Base-by-base conservation (phyloP, 2,329 filamentous ascomycete species). In the Colletotrichum gloeosporioides region DNA sequence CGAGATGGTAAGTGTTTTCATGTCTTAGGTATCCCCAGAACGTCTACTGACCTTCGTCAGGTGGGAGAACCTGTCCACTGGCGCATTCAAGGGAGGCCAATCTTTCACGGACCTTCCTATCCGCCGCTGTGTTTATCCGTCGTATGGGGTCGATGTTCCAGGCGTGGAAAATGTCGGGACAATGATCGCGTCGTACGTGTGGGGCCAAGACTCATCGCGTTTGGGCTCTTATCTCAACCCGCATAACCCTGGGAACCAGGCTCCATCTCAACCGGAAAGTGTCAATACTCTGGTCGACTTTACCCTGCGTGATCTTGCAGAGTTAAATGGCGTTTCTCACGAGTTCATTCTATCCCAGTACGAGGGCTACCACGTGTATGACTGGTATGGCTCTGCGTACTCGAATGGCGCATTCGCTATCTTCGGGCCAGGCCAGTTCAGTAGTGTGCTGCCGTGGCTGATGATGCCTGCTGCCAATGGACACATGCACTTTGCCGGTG, bases 81-180 rank as follows among this genome's bases (percentile, higher is more conserved):
- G 79, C n/a, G 39, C 77, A 10, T 80, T 80, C 69, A 55, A 79
- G 39, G 80, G 80, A 39, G 80, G 80, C 1, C 79, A 81, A 44
- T 79, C 79, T 29, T 80, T 72, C 61, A 79, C 83, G 6, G 82
- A 84, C 39, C 78, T 84, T 1, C 82, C 82, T 0, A 79, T 84
- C 12, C 80, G 82, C 0, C 80, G 81, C 27, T 82, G 80, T 2
- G 82, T 84, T 1, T 84, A 84, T 44, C 83, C 82, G 1, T 84
- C 83, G 0, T 83, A 84, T 32, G 80, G 79, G 6, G n/a, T 80
- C 9, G 73, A 80, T 49, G 4, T 49, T 3, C n/a, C n/a, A 49
- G 44, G 44, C 65, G 64, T 79, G 22, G 55, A 67, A 10, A 70
- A 64, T 7, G 77, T 79, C 2, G 79, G 79, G 6, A 78, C 78